Evolutionary conservation across 495 filamentous ascomycete species (phyloP), one percentile per base, ranked within the genome.

Genomic region (Neurospora sublineolata): DNA sequence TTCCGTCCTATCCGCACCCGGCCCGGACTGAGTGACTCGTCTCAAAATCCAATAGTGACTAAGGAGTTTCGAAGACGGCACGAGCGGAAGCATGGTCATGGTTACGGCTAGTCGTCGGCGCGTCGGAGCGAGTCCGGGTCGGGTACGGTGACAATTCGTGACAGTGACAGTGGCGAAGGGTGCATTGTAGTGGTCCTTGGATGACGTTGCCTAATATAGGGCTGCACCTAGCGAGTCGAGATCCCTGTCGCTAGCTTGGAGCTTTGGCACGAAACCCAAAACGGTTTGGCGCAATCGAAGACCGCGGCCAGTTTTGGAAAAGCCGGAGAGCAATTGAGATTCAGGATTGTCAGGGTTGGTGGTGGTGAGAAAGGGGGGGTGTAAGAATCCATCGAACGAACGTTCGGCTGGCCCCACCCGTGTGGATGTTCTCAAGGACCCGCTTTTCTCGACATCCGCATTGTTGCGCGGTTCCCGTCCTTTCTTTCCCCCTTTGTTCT

Each of bases 121-220:
- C 23, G 52, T 60, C 27, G 27, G 27, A 18, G 14, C 52, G 3
- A 64, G 52, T 33, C 52, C 27, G 52, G n/a, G 33, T 30, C 39
- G 38, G 39, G 68, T 41, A 33, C 68, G 36, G 68, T 38, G 16
- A 30, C 12, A 11, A n/a, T 18, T 41, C 38, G 27, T 33, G 33
- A 46, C 69, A 36, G 40, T n/a, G 39, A 36, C 40, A n/a, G 40
- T 14, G 20, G 18, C 27, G 42, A 52, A 12, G 18, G 16, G 27
- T 9, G 39, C 39, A 40, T 14, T 40, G 41, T 8, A 40, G 69
- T 72, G 64, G 52, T 33, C 27, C 52, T 60, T 60, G 12, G 52
- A 79, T 78, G 77, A 77, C 75, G 77, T 80, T 79, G 72, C 77
- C 77, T 78, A 78, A 76, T 76, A 77, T 78, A 80, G 77, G 77